These are phyloP conservation scores for Boletus semigastroideus DNA, from an alignment of 1,284 basidiomycete species.

Conservation along the genomic window DNA sequence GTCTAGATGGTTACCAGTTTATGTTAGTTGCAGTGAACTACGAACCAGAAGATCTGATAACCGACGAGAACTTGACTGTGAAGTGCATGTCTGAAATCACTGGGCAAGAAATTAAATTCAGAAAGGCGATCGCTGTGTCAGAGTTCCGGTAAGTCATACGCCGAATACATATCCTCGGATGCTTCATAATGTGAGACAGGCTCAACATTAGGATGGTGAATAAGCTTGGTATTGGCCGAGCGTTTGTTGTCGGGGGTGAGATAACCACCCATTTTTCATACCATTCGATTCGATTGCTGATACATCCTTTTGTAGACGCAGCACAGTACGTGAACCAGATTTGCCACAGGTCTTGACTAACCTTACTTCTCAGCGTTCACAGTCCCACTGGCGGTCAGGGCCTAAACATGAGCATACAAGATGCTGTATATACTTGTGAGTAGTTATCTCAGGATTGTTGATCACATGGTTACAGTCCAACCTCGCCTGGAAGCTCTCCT, in stretches of 20 bases:
- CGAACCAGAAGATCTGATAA: conserved; percentile 29
- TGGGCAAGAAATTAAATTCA: conserved; percentile 17
- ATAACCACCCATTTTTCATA: conserved; percentile 12
- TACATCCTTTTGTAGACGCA: conserved; percentile 6
- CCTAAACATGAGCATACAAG: conserved; percentile 41
- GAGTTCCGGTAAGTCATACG: conserved; percentile 25
- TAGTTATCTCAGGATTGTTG: background rate
- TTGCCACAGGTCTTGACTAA: background rate
- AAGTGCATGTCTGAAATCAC: conserved; percentile 15
- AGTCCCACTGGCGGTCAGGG: conserved; percentile 48
- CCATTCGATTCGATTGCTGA: background rate
- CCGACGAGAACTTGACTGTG: conserved; percentile 14
- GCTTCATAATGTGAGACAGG: conserved; percentile 9
- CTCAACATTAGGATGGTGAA: conserved; percentile 36
- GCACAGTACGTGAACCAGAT: conserved; percentile 18
- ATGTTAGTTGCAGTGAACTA: conserved; percentile 27
- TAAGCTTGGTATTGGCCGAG: conserved; percentile 31
- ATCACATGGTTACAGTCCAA: conserved; percentile 32
- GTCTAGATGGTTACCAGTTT: conserved; percentile 36
- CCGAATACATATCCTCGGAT: background rate
- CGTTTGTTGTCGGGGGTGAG: conserved; percentile 38
- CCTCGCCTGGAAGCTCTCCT: conserved; percentile 42
- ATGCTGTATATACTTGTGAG: conserved; percentile 31
- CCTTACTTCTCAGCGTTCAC: conserved; percentile 37
- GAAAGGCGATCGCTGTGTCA: conserved; percentile 11